Evolutionary conservation across 345 rosid genomes (phyloP), one percentile per base, ranked within the genome.

Genomic region (Lepidium aucheri): DNA sequence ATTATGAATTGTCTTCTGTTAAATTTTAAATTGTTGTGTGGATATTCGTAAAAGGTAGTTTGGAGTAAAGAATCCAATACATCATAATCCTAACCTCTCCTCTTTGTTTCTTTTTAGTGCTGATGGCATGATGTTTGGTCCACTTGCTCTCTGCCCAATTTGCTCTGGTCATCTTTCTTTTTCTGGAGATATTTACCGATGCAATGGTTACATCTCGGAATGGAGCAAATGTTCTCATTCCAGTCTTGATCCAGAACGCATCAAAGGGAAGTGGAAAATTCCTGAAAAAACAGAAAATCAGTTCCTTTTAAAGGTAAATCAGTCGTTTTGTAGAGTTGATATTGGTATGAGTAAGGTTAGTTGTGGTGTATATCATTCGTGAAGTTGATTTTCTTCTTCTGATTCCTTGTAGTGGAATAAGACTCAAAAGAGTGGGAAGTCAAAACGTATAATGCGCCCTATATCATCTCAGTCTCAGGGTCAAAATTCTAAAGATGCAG

Each of bases 111-210:
- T 79, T 52, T 75, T 40, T 58, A 90, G 99, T 78, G 89, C 90
- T 58, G 96, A 94, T 81, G 97, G 97, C 65, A 94, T 94, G 97
- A 74, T 88, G 79, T 88, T 90, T 81, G 99, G 96, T 76, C 84
- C 84, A 64, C 97, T 94, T 55, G 83, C 77, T 50, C 65, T 40
- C 42, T 90, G 97, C 79, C 87, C 87, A 7, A 51, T 83, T 40
- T 94, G 97, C 80, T 80, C 92, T 53, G 79, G 93, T 68, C 69
- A 74, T 64, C 86, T 94, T 79, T 81, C 69, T 46, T 90, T 68
- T 79, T 85, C 87, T 53, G 95, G 99, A 69, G 90, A 91, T 78
- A 36, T 74, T 65, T 90, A 88, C 68, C 80, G 80, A 52, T 94
- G 99, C 77, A 55, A 55, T 65, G 96, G 97, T 16, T 85, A 78